phyloP scores from a whole-genome alignment of 768 basidiomycete species.

The Kwoniella dejecticola region DNA sequence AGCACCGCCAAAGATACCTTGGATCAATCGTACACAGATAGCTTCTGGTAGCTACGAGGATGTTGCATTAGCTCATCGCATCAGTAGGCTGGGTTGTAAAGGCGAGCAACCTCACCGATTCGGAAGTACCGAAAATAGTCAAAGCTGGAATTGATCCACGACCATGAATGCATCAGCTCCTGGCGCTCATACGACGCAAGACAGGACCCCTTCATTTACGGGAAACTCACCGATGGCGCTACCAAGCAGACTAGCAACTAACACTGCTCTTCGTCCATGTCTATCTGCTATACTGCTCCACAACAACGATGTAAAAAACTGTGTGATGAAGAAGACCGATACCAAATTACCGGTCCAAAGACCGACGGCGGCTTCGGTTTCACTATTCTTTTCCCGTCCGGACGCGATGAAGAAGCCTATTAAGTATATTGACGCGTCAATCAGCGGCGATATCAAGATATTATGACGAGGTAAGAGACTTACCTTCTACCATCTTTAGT shows the following conservation, averaged over 20 bases:
- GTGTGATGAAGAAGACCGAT: constrained; percentile 94
- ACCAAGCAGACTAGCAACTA: constrained; percentile 74
- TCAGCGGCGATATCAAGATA: neutral
- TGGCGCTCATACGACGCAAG: no score
- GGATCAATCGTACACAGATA: constrained; percentile 78
- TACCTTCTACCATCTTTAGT: constrained; percentile 90
- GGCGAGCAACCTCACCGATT: constrained; percentile 34
- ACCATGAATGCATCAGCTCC: no score
- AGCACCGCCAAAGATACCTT: constrained; percentile 89
- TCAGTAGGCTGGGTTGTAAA: constrained; percentile 63
- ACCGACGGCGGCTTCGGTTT: constrained; percentile 80
- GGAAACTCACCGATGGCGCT: constrained; percentile 60
- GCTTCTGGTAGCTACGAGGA: constrained; percentile 67
- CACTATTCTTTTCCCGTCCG: constrained; percentile 62
- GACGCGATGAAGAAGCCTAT: constrained; percentile 51
- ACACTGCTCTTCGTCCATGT: constrained; percentile 81
- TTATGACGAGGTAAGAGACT: neutral
- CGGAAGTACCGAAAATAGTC: constrained; percentile 55
- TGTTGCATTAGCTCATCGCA: constrained; percentile 65
- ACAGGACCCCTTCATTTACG: constrained; percentile 11
- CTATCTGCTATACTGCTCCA: constrained; percentile 97
- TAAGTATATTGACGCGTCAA: neutral
- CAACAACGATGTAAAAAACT: constrained; percentile 89
- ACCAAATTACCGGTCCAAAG: constrained; percentile 87
- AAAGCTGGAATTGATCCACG: constrained; percentile 29